Evolutionary conservation across 2,329 filamentous ascomycete genomes (phyloP), one percentile per base, ranked within the genome.

Genomic region (Fusarium chlamydosporum): DNA sequence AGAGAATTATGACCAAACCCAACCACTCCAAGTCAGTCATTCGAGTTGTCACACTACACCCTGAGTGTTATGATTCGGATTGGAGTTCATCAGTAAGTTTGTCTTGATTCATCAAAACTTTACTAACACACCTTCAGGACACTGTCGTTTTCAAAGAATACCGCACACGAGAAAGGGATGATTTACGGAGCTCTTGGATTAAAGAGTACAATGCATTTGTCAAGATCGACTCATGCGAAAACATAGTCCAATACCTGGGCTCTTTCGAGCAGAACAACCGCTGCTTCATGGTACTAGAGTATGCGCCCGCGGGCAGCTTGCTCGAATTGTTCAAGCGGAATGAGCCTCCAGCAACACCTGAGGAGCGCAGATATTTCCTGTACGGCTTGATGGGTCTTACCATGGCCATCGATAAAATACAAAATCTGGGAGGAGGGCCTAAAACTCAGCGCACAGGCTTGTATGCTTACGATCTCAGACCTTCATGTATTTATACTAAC

Each of bases 111-210:
- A 15, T 31, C 7, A 10, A 8, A 10, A n/a, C 15, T 26, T 16
- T 4, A 27, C 45, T 57, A 20, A 68, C 15, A 3, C 9, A 3
- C 12, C 8, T n/a, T 0, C 26, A 70, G 68, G 38, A 35, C 0
- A 61, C 12, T 7, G 27, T 70, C 16, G 50, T 68, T 4, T 61
- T 70, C 7, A 71, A 71, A 16, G 52, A 58, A n/a, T 70, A 61
- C 10, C 23, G 41, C 2, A 56, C 54, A 3, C 16, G 31, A 7
- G 56, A 54, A 6, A 34, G 55, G 12, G 41, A 65, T 11, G 9
- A 12, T 2, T 23, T 67, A 4, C 56, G 59, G 15, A 9, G 41
- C 1, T 34, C 63, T 2, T 70, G 63, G 63, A 20, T 15, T 1
- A 48, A 16, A 23, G 68, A 71, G 33, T 56, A 38, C 15, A 23